A percentile compares a stretch with the other conserved stretches of the same genome.
phyloP scores from a whole-genome alignment of 768 basidiomycete genomes.

The Cyathus striatus region DNA sequence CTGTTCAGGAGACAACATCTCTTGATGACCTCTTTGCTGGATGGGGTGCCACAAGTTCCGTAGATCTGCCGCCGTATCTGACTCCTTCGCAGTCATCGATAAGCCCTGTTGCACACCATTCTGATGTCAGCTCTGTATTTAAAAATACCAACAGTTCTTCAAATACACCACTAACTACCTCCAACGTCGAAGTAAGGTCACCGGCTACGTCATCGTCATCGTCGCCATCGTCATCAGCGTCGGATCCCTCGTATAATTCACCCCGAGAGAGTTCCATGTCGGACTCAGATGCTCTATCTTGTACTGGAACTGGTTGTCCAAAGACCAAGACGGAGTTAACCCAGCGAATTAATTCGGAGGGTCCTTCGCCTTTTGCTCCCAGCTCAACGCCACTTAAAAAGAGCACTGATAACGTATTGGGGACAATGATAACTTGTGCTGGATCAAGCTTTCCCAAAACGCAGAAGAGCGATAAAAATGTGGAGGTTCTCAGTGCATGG shows the following conservation, averaged over 20 bases:
- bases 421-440: slow-evolving; percentile 58
- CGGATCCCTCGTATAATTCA: slow-evolving; percentile 29
- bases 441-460: slow-evolving; percentile 68
- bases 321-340: slow-evolving; percentile 25
- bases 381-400: slow-evolving; percentile 32
- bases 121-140: too few relatives aligned
- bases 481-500: slow-evolving; percentile 80
- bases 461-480: slow-evolving; percentile 62
- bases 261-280: slow-evolving; percentile 24
- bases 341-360: slow-evolving; percentile 44
- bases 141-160: slow-evolving; percentile 11
- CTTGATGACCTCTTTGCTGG: slow-evolving; percentile 44
- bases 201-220: slow-evolving; percentile 29
- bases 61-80: slow-evolving; percentile 24
- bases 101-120: slow-evolving; percentile 53
- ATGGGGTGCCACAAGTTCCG: slow-evolving; percentile 11
- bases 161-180: slow-evolving; percentile 12
- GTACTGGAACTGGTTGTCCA: slow-evolving; percentile 11
- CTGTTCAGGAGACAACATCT: slow-evolving; percentile 28
- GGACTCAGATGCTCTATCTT: slow-evolving; percentile 18
- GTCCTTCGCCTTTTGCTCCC: slow-evolving; percentile 57
- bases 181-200: slow-evolving; percentile 15
- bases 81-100: slow-evolving; percentile 32
- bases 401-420: slow-evolving; percentile 36
- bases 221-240: slow-evolving; percentile 31